Base-by-base conservation (phyloP, 805 yeast species). In the Cyberlindnera mycetangii region DNA sequence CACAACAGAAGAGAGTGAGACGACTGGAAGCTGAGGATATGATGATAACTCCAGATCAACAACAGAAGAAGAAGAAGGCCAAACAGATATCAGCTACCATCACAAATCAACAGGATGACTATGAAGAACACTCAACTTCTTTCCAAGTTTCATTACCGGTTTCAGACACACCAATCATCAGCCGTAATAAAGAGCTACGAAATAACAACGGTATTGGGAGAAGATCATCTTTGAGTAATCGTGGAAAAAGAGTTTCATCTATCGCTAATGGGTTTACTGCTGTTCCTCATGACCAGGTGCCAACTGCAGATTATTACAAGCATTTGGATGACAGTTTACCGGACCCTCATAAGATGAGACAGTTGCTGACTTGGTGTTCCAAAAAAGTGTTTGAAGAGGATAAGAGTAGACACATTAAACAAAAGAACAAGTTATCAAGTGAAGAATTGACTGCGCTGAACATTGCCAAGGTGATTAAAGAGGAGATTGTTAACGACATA, bases 201-300 rank as follows among this genome's bases (percentile, higher is more conserved):
- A 54, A 10, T 24, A 31, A 22, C 15, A 33, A 32, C 22, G 24
- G 44, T n/a, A 45, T 51, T 58, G 32, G 62, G 36, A 67, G 85
- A 52, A 59, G 84, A 41, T 57, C 78, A 1, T 78, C 85, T 1
- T 63, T 81, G 51, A 59, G 72, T 32, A 74, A 75, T 42, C 67
- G 93, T 27, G 93, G 93, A 7, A 83, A 82, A 54, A 64, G 93
- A 22, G 76, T 81, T 2, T 84, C 86, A 56, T 81, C 89, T 0
- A 75, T 85, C 7, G 89, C 90, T 2, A 83, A 82, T 55, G 92
- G 90, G 3, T 79, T 78, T 52, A 70, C 69, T 2, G 86, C 83
- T 0, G 74, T 73, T 24, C 90, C 90, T 2, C 90, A 85, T 58
- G 68, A 72, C 1, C 81, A 78, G 37, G 77, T 85, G 1, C 72